Evolutionary conservation across 2,329 filamentous ascomycete genomes (phyloP).

Genomic region (Massarina eburnea): DNA sequence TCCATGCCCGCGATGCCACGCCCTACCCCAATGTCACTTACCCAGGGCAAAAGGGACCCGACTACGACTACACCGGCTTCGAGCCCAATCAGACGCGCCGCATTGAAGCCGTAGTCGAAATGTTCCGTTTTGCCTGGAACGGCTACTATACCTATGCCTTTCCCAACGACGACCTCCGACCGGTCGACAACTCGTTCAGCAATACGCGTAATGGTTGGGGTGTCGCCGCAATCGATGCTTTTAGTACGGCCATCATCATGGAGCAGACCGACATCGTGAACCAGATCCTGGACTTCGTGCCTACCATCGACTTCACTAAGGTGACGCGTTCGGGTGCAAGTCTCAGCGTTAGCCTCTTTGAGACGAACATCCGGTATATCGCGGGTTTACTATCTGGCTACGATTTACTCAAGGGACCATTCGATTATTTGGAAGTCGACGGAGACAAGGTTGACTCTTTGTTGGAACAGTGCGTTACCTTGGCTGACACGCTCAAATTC

Average conservation of each 20-base stretch:
- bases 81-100: conserved; percentile 16
- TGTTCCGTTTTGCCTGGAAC: conserved; percentile 37
- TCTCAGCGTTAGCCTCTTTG: conserved; percentile 41
- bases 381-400: conserved; percentile 29
- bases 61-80: conserved; percentile 21
- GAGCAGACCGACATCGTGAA: conserved; percentile 56
- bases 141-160: conserved; percentile 38
- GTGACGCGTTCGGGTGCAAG: conserved; percentile 4
- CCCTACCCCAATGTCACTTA: conserved; percentile 13
- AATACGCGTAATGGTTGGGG: conserved; percentile 47
- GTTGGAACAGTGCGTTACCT: conserved; percentile 63
- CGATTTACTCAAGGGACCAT: conserved; percentile 61
- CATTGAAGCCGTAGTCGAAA: conserved; percentile 22
- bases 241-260: conserved; percentile 65
- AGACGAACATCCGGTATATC: conserved; percentile 33
- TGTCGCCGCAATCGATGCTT: conserved; percentile 54
- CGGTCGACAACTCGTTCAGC: conserved; percentile 26
- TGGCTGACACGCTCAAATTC: conserved; percentile 71
- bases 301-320: conserved; percentile 55
- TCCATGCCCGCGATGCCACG: conserved; percentile 2
- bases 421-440: conserved; percentile 51
- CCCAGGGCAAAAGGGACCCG: conserved; percentile 17
- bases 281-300: conserved; percentile 53
- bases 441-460: conserved; percentile 56
- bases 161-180: conserved; percentile 33